Evolutionary conservation across 2,329 filamentous ascomycete species (phyloP).

Genomic region (Colletotrichum horii): DNA sequence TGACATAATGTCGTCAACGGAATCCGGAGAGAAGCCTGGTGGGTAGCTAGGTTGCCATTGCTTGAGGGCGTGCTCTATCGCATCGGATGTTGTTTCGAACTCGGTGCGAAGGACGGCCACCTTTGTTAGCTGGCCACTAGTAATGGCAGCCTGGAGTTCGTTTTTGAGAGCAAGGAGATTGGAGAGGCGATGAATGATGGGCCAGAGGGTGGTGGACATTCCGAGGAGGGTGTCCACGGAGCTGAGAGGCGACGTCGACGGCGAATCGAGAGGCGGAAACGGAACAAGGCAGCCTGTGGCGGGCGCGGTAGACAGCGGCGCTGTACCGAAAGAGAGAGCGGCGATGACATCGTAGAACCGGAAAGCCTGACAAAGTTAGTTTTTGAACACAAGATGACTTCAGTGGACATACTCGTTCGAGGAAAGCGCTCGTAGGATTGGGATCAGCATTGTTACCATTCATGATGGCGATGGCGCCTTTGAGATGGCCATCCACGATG

Average conservation of each 20-base stretch:
- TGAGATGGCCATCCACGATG: conserved; percentile 65
- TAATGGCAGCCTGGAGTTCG: conserved; percentile 52
- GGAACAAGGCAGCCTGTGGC: conserved; percentile 51
- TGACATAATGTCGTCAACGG: conserved; percentile 10
- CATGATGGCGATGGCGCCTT: conserved; percentile 67
- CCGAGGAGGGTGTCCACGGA: conserved; percentile 65
- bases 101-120: conserved; percentile 53
- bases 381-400: neutral
- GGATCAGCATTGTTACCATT: conserved; percentile 47
- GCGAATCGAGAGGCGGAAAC: conserved; percentile 51
- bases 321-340: conserved; percentile 64
- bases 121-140: conserved; percentile 46
- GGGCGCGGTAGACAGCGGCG: conserved; percentile 58
- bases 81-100: conserved; percentile 55
- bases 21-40: conserved; percentile 35
- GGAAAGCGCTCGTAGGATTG: conserved; percentile 59
- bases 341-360: conserved; percentile 71
- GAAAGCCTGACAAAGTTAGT: conserved; percentile 55
- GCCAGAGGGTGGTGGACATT: conserved; percentile 67
- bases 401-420: conserved; percentile 56
- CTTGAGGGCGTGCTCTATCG: conserved; percentile 60
- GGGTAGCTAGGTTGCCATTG: conserved; percentile 61
- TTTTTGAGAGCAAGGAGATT: conserved; percentile 58
- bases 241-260: conserved; percentile 50
- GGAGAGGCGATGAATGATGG: conserved; percentile 65